Base-by-base conservation (phyloP, 305 asterid species). In the Fraxinus platypoda region DNA sequence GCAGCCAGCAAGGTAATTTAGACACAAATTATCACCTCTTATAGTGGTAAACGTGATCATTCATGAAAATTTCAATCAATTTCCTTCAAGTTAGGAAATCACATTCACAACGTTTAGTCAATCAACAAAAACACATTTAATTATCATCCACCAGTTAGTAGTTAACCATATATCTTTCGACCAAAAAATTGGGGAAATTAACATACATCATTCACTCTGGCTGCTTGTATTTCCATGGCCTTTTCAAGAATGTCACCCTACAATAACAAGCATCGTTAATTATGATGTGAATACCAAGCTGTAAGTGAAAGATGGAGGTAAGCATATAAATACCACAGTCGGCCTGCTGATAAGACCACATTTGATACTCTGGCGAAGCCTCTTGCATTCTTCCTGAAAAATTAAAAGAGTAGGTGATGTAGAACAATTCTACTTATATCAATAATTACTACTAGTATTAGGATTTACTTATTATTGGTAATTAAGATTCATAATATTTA, bases 201-300 rank as follows among this genome's bases (percentile, higher is more conserved):
- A 88, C 99, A 87, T 91, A 97, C 99, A 80, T 97, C 99, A 59
- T 93, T 91, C 83, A 95, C 98, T 90, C 96, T 92, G 77, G 95
- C 97, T 35, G 88, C 88, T 87, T 97, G 99, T 76, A 93, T 78
- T 85, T 95, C 99, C 92, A 85, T 89, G 84, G 99, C 91, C 90
- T 97, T 97, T 95, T 95, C 99, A 86, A 97, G 98, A 87, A 97
- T 88, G 83, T 89, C 98, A 82, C 99, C 98, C 99, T 97, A 85
- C 82, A 92, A 87, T 84, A 81, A 80, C 81, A 84, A 76, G 80
- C 68, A 84, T 85, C 62, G 83, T 59, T 82, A 25, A 78, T 78
- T 35, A 73, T 78, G 80, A 84, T 70, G 80, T 43, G 74, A 49
- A 77, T 26, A 75, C 30, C 54, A 78, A 34, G 70, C 37, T 59